Percentiles rank a stretch among this genome's conserved stretches.
Conservation (phyloP, 257 asterid genomes). For the Jasminum sambac region DNA sequence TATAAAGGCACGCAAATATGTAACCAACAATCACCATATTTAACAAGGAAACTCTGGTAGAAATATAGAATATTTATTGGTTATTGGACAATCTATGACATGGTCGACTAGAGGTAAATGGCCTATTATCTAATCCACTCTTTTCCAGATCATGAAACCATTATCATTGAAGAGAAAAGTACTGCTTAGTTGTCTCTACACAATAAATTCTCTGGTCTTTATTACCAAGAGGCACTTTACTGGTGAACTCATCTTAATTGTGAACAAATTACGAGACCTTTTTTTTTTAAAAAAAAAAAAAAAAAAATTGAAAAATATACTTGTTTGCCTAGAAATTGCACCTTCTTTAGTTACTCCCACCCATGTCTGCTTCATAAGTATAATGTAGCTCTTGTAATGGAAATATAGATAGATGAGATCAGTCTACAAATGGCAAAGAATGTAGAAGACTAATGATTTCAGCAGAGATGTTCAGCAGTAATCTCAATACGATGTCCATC, state of each 20-base stretch:
- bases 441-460: slow-evolving; percentile 58
- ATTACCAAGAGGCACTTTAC: slow-evolving; percentile 51
- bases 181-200: slow-evolving; percentile 53
- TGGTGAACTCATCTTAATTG: slow-evolving; percentile 47
- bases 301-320: slow-evolving; percentile 40
- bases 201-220: slow-evolving; percentile 63
- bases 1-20: slow-evolving; percentile 6
- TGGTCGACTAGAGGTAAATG: slow-evolving; percentile 35
- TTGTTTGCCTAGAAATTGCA: slow-evolving; percentile 22
- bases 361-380: slow-evolving; percentile 69
- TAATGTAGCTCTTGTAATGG: slow-evolving; percentile 58
- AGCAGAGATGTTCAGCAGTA: slow-evolving; percentile 84
- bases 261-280: slow-evolving; percentile 24
- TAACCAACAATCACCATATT: not conserved
- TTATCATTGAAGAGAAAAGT: slow-evolving; percentile 42
- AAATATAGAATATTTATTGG: slow-evolving; percentile 23
- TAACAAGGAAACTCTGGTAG: slow-evolving; percentile 10
- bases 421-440: slow-evolving; percentile 67
- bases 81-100: slow-evolving; percentile 31
- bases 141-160: slow-evolving; percentile 39
- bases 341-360: slow-evolving; percentile 37
- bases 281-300: too few relatives aligned
- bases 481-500: slow-evolving; percentile 50
- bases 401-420: slow-evolving; percentile 59
- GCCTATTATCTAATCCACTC: slow-evolving; percentile 33